These are phyloP conservation scores for Monilinia fructigena DNA, from an alignment of 2,329 filamentous ascomycete species.

Conservation along the genomic window DNA sequence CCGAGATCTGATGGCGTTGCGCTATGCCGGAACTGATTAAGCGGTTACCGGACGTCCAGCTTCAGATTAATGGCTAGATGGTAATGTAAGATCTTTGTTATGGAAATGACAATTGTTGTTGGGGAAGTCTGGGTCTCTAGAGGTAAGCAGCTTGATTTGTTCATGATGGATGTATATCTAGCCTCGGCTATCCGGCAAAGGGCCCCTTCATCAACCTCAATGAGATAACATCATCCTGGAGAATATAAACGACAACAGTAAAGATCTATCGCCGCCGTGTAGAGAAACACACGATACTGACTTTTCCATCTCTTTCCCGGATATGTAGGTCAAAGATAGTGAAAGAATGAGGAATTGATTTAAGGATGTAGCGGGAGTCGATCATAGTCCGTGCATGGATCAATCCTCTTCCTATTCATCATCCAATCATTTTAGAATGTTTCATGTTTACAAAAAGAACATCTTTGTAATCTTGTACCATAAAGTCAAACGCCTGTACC, in stretches of 20 bases:
- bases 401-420: background rate
- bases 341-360: background rate
- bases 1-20: conserved; percentile 7
- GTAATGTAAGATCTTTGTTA: background rate
- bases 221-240: background rate
- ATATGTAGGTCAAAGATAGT: conserved; percentile 5
- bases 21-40: background rate
- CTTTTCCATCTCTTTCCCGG: no score
- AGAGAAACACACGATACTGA: background rate
- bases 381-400: conserved; percentile 14
- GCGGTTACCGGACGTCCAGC: conserved; percentile 13
- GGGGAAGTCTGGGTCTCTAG: background rate
- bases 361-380: background rate
- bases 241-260: background rate
- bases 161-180: background rate
- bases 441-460: background rate
- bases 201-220: conserved; percentile 6
- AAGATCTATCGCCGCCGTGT: background rate
- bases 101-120: background rate
- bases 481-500: conserved; percentile 5
- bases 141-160: conserved; percentile 5
- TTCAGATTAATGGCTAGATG: conserved; percentile 8
- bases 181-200: background rate
- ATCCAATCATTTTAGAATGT: conserved; percentile 11
- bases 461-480: background rate